These are phyloP conservation scores for Camellia oleifera DNA, from an alignment of 179 eudicot species.

Conservation along the genomic window DNA sequence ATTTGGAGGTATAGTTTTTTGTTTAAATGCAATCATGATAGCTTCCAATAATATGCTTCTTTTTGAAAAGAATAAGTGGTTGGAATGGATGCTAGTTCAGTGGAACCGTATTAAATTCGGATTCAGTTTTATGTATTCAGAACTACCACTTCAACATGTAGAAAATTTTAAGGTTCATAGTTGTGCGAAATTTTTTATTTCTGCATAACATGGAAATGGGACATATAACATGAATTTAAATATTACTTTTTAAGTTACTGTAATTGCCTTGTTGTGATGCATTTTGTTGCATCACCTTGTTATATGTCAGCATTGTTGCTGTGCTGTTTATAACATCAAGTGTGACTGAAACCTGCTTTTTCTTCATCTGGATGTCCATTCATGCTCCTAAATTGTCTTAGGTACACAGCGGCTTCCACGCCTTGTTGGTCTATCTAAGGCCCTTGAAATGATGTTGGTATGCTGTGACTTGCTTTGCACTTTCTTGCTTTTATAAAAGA, in stretches of 20 bases:
- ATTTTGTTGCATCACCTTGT: not conserved
- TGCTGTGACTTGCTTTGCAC: conserved; percentile 17
- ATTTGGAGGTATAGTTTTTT: conserved; percentile 72
- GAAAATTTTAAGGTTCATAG: not conserved
- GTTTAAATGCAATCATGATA: conserved; percentile 4
- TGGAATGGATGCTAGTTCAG: not conserved
- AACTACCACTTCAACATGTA: not conserved
- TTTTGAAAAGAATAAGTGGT: not conserved
- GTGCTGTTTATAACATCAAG: not conserved
- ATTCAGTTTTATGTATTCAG: not conserved
- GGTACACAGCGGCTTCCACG: conserved; percentile 97
- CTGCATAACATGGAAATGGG: not conserved
- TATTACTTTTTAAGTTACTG: not conserved
- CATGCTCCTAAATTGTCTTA: conserved; percentile 30
- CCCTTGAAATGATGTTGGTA: conserved; percentile 98
- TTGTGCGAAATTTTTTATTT: not conserved
- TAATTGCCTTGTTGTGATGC: not conserved
- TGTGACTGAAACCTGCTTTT: not conserved
- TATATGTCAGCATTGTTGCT: not conserved
- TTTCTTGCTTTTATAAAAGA: not conserved
- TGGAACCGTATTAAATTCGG: not conserved
- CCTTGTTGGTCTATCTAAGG: conserved; percentile 82
- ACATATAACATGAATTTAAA: not conserved
- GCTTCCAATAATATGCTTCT: not conserved
- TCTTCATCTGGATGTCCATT: not conserved